Base-by-base conservation (phyloP, 176 grass and related monocot genomes). In the Pontederia paniculata region DNA sequence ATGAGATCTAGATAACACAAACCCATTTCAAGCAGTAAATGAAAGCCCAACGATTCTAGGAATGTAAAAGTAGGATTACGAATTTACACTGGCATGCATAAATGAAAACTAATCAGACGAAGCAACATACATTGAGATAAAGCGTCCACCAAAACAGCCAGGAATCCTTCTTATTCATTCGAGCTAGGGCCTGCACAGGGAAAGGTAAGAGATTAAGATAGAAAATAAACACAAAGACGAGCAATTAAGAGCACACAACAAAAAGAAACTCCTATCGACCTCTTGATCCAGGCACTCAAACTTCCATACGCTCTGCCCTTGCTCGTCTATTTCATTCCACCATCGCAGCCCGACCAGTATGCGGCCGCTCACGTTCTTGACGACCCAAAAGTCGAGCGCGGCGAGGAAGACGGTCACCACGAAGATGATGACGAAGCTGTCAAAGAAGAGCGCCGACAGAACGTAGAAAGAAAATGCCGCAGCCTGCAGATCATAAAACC, bases 81-180 rank as follows among this genome's bases (percentile, higher is more conserved):
- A 45, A 52, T 70, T 44, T 2, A 41, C 0, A 42, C n/a, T 51
- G 53, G 11, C 17, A 54, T 10, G 16, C 23, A 23, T 10, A 65
- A 15, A 9, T 11, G 50, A 17, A 2, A 16, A 54, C 22, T 37
- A 49, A 16, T 45, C 17, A 45, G 45, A 20, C 16, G 45, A 78
- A n/a, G n/a, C 28, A 37, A 37, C 90, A 86, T 57, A 96, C 90
- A 21, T 76, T 76, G 71, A 96, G 72, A 76, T 96, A 96, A 63
- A 96, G 86, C 44, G 90, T 96, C 90, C 85, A 96, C 90, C 90
- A 96, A 74, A 96, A 96, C 44, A 96, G 76, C 90, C 90, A 96
- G 0, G 90, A 89, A 48, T 96, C 90, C 70, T 96, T 96, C 57
- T 96, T 96, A 65, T 96, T 89, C 85, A 96, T 96, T 59, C 90